Evolutionary conservation across 176 grass and related monocot genomes (phyloP).

Genomic region (Saccharum spontaneum): DNA sequence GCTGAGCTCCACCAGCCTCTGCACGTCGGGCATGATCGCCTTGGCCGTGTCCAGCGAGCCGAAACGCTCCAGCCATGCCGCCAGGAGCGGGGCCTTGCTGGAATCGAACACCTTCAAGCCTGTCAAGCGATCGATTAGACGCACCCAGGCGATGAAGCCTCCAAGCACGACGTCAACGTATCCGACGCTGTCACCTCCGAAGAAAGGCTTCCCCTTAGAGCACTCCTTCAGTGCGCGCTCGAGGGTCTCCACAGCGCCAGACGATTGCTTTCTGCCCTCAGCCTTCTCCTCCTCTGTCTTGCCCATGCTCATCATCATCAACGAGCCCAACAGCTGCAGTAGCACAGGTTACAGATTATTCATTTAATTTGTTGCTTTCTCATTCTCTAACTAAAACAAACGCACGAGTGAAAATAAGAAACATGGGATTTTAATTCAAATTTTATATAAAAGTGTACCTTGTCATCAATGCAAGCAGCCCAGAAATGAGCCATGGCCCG

Average conservation of each 20-base stretch:
- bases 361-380: neutral
- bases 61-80: constrained; percentile 41
- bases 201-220: constrained; percentile 41
- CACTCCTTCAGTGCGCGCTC: constrained; percentile 32
- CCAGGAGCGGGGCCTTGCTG: constrained; percentile 35
- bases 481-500: constrained; percentile 47
- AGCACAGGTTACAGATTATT: neutral
- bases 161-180: constrained; percentile 44
- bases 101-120: constrained; percentile 22
- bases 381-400: neutral
- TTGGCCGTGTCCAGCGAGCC: constrained; percentile 27
- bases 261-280: neutral
- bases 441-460: constrained; percentile 25
- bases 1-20: constrained; percentile 20
- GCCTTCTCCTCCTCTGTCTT: constrained; percentile 31
- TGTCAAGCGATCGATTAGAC: neutral
- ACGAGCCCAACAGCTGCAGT: constrained; percentile 20
- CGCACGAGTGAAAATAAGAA: neutral
- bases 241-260: neutral
- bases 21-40: constrained; percentile 19
- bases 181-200: constrained; percentile 44
- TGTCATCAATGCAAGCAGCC: constrained; percentile 52
- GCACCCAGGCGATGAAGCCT: constrained; percentile 11
- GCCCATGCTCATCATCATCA: neutral
- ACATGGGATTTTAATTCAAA: neutral